Evolutionary conservation across 345 rosid genomes (phyloP), one percentile per base, ranked within the genome.

Genomic region (Dimocarpus longan): DNA sequence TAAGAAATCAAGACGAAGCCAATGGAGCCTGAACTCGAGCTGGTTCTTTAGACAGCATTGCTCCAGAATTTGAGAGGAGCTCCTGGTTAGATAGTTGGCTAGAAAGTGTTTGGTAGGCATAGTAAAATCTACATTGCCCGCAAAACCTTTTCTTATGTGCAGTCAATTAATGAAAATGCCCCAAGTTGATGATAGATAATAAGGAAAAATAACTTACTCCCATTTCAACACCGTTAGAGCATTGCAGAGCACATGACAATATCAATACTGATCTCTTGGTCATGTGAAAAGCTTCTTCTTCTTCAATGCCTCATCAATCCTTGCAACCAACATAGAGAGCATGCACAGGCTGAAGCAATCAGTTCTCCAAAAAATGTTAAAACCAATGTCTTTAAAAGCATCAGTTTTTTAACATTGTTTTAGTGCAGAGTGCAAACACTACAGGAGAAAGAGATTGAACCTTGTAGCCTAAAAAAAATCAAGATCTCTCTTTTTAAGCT

Each of bases 261-360:
- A 70, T 80, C 48, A 81, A 71, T 76, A 42, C 71, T 7, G 32
- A 57, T 40, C 13, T 56, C 40, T 40, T 66, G 37, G 4, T 32
- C 32, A 68, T 80, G 66, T 39, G 50, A 64, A 26, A 65, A 24
- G 43, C 62, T 46, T 44, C 78, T 37, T 43, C 62, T 67, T 66
- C 74, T 39, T 75, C 42, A 76, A 64, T 57, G 77, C 63, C 9
- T 80, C 40, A 76, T 66, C 63, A 60, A 70, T 70, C 68, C 24
- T 46, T 4, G 22, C 71, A 76, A 64, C 78, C 73, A 42, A 71
- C 64, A 67, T 10, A 21, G 16, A 24, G 2, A 32, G 37, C 37
- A 32, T 67, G 22, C 64, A 28, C 42, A 64, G n/a, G 37, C 28
- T 28, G 18, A 44, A 70, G 72, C 68, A 64, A 63, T 78, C 62